Conservation (phyloP, 352 stramenopile species). For the Phytophthora constricta region DNA sequence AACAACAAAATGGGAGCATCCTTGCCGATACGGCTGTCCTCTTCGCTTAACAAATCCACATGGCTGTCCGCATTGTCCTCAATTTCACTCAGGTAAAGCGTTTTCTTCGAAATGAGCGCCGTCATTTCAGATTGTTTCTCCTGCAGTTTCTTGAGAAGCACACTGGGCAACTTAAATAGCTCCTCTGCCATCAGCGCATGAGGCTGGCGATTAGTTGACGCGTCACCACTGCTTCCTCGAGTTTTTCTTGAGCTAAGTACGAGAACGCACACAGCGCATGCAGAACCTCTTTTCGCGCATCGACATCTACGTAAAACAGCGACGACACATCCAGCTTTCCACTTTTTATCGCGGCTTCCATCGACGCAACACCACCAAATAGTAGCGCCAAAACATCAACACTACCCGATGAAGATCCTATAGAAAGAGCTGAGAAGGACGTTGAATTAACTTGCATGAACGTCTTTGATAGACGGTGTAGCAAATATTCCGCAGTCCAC, state of each 20-base stretch:
- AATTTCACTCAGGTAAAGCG: conserved; percentile 77
- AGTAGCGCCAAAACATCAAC: conserved; percentile 80
- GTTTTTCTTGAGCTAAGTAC: conserved; percentile 69
- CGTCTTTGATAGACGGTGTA: conserved; percentile 68
- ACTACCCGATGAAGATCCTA: conserved; percentile 20
- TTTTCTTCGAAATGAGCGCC: conserved; percentile 67
- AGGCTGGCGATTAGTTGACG: conserved; percentile 14
- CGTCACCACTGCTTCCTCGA: conserved; percentile 24
- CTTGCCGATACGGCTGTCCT: conserved; percentile 69
- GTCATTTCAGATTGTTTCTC: conserved; percentile 62
- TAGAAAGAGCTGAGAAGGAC: conserved; percentile 36
- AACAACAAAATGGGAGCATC: conserved; percentile 85
- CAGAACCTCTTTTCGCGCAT: conserved; percentile 72
- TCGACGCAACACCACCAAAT: conserved; percentile 72
- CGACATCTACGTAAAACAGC: conserved; percentile 76
- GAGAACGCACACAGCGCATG: conserved; percentile 86
- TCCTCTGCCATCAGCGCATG: conserved; percentile 70
- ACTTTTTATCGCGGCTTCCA: conserved; percentile 84
- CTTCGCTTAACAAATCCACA: conserved; percentile 59
- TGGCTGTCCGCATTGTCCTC: conserved; percentile 58
- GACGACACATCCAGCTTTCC: conserved; percentile 76
- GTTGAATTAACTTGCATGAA: conserved; percentile 59
- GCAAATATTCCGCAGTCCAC: conserved; percentile 75
- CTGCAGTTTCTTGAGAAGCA: conserved; percentile 69
- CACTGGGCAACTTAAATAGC: conserved; percentile 63